Evolutionary conservation across 768 basidiomycete species (phyloP), one percentile per base, ranked within the genome.

Genomic region (Panaeolus papilionaceus): DNA sequence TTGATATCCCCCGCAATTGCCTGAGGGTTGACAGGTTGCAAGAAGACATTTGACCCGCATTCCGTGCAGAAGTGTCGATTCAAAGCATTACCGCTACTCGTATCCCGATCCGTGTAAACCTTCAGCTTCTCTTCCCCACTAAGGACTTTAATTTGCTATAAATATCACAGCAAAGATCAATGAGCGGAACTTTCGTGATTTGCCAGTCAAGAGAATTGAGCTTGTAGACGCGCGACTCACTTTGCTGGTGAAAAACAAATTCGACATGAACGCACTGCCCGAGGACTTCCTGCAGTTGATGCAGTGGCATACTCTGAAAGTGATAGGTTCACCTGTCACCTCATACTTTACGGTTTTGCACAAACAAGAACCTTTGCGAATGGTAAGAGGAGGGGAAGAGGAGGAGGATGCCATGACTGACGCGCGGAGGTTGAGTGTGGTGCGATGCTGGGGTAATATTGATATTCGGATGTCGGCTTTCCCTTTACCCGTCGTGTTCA

Each of bases 221-320:
- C 38, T 28, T 49, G 26, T 11, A 47, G 28, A 14, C 44, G 16
- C 10, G 7, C 20, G 18, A 74, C 76, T 38, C 62, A 83, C 83
- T 69, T 80, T 67, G 16, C 65, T 68, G 39, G 74, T 72, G 68
- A 81, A 82, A 65, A 81, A 79, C 5, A 72, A 71, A 54, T 81
- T 82, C 49, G 79, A 74, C 78, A 82, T 77, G 66, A 82, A 82
- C 18, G 80, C 79, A n/a, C 79, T 74, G 6, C 83, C 82, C 18
- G 78, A 80, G 20, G 79, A 75, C 71, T 82, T 82, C 71, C 76
- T 79, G 70, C 83, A 83, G 61, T 83, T 81, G n/a, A 64, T 65
- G 69, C 83, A 84, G 70, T 84, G 80, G 69, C 83, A 84, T 1
- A 82, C 75, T n/a, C 77, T 72, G 66, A 80, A 80, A 1, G 77